Conservation (phyloP, 1,139 yeast genomes). For the Candida glucosophila region DNA sequence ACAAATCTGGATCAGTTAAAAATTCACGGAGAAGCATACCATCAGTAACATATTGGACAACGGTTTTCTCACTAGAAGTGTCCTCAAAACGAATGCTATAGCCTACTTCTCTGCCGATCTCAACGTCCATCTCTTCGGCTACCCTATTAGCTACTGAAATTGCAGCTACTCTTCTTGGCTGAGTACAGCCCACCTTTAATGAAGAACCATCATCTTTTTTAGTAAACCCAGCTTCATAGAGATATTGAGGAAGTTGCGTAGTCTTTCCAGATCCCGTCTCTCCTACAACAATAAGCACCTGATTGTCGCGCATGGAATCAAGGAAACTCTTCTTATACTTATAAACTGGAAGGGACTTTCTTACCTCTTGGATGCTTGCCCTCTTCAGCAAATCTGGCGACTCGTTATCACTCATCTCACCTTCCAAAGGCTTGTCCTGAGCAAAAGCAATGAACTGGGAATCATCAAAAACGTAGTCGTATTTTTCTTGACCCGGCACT, state of each 20-base stretch:
- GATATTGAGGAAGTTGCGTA: conserved; percentile 33
- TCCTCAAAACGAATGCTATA: conserved; percentile 86
- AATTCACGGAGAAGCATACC: conserved; percentile 90
- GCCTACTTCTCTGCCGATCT: conserved; percentile 61
- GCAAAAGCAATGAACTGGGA: conserved; percentile 64
- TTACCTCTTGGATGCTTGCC: conserved; percentile 36
- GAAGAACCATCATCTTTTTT: conserved; percentile 19
- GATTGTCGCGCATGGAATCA: conserved; percentile 54
- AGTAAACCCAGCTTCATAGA: conserved; percentile 37
- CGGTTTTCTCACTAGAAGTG: conserved; percentile 43
- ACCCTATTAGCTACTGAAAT: conserved; percentile 69
- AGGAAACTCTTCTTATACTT: conserved; percentile 54
- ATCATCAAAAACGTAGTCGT: conserved; percentile 81
- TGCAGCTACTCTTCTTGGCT: conserved; percentile 95
- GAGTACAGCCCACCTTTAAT: conserved; percentile 77
- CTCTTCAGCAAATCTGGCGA: conserved; percentile 7
- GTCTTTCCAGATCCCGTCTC: conserved; percentile 47
- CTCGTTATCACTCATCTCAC: conserved; percentile 13
- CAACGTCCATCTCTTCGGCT: conserved; percentile 22
- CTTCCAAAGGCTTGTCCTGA: conserved; percentile 23
- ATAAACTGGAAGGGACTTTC: conserved; percentile 73
- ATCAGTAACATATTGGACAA: conserved; percentile 76
- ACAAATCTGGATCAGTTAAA: conserved; percentile 62
- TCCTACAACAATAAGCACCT: conserved; percentile 83
- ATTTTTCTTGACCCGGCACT: conserved; percentile 41